Conservation (phyloP, 2,329 filamentous ascomycete genomes). For the Botrytis sinoallii region DNA sequence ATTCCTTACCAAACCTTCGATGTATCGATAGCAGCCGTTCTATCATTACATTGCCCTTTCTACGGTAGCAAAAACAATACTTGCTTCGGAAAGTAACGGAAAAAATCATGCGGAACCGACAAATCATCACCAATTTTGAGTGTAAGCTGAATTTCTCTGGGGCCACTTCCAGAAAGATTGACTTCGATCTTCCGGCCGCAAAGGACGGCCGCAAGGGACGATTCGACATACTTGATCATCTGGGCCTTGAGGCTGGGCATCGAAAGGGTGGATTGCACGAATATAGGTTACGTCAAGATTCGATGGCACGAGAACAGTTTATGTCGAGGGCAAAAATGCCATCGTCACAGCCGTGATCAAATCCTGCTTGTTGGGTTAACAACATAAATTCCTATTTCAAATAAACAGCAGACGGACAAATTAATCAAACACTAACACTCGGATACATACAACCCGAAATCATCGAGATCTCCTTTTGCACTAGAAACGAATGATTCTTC, state of each 20-base stretch:
- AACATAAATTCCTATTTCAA: not conserved
- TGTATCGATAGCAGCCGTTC: not conserved
- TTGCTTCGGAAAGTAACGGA: not conserved
- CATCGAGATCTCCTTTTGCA: not conserved
- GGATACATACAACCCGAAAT: not conserved
- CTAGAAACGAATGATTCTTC: not conserved
- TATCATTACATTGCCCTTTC: not conserved
- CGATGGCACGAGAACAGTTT: not conserved
- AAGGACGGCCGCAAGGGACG: not conserved
- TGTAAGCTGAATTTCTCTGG: not conserved
- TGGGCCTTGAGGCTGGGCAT: not conserved
- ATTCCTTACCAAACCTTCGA: not conserved
- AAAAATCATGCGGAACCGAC: not conserved
- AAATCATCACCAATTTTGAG: no score
- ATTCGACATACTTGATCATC: not conserved
- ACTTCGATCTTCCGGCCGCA: not conserved
- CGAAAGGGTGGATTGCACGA: not conserved
- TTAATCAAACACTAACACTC: not conserved
- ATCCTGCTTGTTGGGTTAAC: not conserved
- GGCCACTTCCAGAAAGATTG: not conserved
- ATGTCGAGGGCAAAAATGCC: not conserved
- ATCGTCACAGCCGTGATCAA: not conserved
- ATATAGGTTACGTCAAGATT: not conserved
- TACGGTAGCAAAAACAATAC: not conserved
- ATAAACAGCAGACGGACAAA: not conserved